Base-by-base conservation (phyloP, 1,139 yeast species). In the Nematodospora anomalae region DNA sequence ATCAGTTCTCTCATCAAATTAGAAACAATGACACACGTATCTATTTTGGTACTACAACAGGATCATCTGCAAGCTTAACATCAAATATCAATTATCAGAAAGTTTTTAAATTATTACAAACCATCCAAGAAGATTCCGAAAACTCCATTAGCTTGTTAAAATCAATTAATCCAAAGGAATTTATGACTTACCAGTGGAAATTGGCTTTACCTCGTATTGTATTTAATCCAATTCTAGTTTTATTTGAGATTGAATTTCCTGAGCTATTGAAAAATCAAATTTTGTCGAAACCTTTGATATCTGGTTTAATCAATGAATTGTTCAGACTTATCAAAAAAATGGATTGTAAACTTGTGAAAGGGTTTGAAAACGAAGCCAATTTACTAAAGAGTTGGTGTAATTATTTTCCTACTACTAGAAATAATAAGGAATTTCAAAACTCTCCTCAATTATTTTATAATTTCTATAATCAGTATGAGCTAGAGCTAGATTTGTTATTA, bases 161-260 rank as follows among this genome's bases (percentile, higher is more conserved):
- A 59, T 73, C 78, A 26, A 60, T 62, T 41, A 72, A 75, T 22
- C 72, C 79, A 8, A 62, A 71, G 36, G 88, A 83, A 47, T 83
- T 83, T 52, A 66, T 79, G 60, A 77, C 81, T 8, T 80, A 78
- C 49, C 95, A 88, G 59, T 88, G 96, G 96, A 81, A 82, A 53
- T 70, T 85, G 40, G 90, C 94, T 0, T 71, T 88, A 41, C 88
- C 95, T 4, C 72, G 81, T 42, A 76, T 88, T 30, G 82, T 89
- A 11, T 80, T 88, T 53, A 86, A 83, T 57, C 89, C 95, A 2
- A 62, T 89, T 32, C 67, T 87, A 32, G 71, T 88, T 24, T 58
- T 87, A 15, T 80, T 89, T 49, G 96, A 88, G 57, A 74, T 79
- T 39, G 76, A 82, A 5, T 71, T 66, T 48, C 88, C 95, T 1